Evolutionary conservation across 352 stramenopile genomes (phyloP).

Genomic region (Saprolegnia diclina): DNA sequence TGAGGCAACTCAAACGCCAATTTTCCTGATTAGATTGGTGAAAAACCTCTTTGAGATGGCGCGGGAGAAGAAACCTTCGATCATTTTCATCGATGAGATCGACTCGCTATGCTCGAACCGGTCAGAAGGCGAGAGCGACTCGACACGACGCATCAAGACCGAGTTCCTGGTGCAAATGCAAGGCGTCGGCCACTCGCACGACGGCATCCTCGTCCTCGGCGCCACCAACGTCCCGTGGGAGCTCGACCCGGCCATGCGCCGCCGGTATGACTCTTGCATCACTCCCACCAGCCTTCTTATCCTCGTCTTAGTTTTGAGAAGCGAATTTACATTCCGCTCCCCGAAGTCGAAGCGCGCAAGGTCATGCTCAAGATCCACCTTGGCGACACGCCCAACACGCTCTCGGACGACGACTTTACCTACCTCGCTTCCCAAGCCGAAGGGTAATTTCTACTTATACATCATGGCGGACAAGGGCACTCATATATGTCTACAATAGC

Average conservation of each 20-base stretch:
- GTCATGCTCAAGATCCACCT: constrained; percentile 97
- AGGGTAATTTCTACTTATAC: constrained; percentile 57
- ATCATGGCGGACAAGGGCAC: too few relatives aligned
- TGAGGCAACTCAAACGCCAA: too few relatives aligned
- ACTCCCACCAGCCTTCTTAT: background rate
- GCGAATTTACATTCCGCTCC: constrained; percentile 98
- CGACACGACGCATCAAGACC: constrained; percentile 94
- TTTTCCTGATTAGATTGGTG: constrained; percentile 71
- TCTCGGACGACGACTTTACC: constrained; percentile 93
- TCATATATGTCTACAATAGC: constrained; percentile 28
- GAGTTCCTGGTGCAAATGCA: constrained; percentile 99
- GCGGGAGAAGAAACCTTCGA: constrained; percentile 87
- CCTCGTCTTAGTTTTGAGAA: constrained; percentile 92
- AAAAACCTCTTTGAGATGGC: constrained; percentile 99
- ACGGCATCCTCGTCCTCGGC: constrained; percentile 92
- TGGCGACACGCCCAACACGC: constrained; percentile 92
- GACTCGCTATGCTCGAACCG: constrained; percentile 92
- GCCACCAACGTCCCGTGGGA: constrained; percentile 99
- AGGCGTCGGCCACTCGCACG: constrained; percentile 87
- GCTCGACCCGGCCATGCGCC: constrained; percentile 93
- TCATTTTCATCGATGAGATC: constrained; percentile 98
- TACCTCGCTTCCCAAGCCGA: constrained; percentile 89
- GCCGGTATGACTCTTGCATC: constrained; percentile 54
- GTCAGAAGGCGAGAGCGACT: constrained; percentile 93
- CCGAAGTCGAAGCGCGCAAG: constrained; percentile 85